Evolutionary conservation across 2,329 filamentous ascomycete species (phyloP).

Genomic region (Zymoseptoria passerinii): DNA sequence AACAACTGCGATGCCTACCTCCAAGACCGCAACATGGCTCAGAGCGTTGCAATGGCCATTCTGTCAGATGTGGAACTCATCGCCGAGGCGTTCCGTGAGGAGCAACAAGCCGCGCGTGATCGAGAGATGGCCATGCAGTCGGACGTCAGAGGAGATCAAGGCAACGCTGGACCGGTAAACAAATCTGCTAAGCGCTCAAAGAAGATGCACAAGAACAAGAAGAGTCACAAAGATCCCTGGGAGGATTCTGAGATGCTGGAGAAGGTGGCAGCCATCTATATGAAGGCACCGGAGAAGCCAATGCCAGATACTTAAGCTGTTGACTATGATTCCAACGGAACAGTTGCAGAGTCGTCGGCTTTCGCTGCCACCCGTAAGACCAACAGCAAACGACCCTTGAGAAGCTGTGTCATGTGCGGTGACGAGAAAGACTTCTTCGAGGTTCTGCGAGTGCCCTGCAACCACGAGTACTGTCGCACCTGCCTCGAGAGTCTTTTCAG

Average conservation of each 20-base stretch:
- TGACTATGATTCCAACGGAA: slow-evolving; percentile 7
- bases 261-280: slow-evolving; percentile 19
- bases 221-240: slow-evolving; percentile 9
- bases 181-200: neutral
- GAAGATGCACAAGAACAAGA: slow-evolving; percentile 6
- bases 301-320: neutral
- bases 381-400: slow-evolving; percentile 1
- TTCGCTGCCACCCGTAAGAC: slow-evolving; percentile 13
- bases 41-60: slow-evolving; percentile 17
- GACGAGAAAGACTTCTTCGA: slow-evolving; percentile 26
- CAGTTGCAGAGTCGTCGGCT: slow-evolving; percentile 14
- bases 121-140: slow-evolving; percentile 14
- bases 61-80: slow-evolving; percentile 11
- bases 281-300: slow-evolving; percentile 3
- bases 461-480: slow-evolving; percentile 44
- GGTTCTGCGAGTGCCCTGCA: slow-evolving; percentile 23
- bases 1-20: slow-evolving; percentile 8
- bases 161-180: neutral
- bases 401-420: slow-evolving; percentile 23
- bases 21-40: slow-evolving; percentile 17
- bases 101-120: slow-evolving; percentile 18
- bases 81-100: slow-evolving; percentile 7
- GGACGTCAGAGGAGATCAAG: neutral
- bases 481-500: slow-evolving; percentile 44
- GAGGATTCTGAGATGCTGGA: slow-evolving; percentile 14